These are phyloP conservation scores for Aureobasidium lini DNA, from an alignment of 2,329 filamentous ascomycete genomes.

Conservation along the genomic window DNA sequence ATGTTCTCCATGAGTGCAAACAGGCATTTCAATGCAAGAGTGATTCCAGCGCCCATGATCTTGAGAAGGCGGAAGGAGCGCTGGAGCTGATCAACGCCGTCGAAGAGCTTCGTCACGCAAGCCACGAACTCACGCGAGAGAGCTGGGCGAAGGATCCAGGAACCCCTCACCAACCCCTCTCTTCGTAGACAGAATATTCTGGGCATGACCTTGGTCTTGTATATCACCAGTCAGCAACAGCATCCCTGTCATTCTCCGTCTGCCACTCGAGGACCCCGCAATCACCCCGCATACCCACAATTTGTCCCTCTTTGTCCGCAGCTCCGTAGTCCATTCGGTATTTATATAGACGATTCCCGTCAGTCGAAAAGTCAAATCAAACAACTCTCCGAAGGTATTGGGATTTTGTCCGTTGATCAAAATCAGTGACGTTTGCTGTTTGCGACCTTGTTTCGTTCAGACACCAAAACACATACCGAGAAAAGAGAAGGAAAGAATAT, in stretches of 20 bases:
- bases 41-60: no score
- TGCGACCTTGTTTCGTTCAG: not conserved
- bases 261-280: not conserved
- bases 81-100: no score
- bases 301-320: constrained; percentile 11
- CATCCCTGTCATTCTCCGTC: not conserved
- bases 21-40: no score
- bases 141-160: not conserved
- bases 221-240: not conserved
- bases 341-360: not conserved
- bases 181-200: not conserved
- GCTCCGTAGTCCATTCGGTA: not conserved
- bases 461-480: not conserved
- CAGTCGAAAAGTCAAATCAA: not conserved
- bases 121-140: not conserved
- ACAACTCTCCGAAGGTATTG: not conserved
- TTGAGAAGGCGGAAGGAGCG: no score
- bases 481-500: not conserved
- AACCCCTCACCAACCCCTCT: constrained; percentile 14
- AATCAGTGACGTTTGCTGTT: not conserved
- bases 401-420: not conserved
- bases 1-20: no score
- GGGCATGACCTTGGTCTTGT: not conserved
- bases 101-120: not conserved
- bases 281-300: constrained; percentile 12